Percentiles rank a stretch among this genome's conserved stretches.
These are phyloP conservation scores for Ambrosiella cleistominuta DNA, from an alignment of 2,329 filamentous ascomycete species.

Conservation along the genomic window DNA sequence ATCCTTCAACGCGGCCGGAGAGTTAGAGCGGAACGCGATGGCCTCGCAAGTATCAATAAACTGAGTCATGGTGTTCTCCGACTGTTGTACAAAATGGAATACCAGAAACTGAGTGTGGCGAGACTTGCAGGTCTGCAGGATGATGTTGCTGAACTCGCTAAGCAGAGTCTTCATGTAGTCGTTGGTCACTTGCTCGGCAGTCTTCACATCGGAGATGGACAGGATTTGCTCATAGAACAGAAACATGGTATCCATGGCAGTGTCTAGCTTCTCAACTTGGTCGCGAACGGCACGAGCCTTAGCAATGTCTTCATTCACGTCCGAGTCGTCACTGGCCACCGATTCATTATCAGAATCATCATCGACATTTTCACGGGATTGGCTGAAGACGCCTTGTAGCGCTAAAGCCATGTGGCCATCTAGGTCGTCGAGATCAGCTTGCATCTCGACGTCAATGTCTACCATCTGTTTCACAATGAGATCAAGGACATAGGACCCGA, in stretches of 20 bases:
- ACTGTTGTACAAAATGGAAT: constrained; percentile 83
- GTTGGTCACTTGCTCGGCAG: constrained; percentile 25
- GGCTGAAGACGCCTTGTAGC: constrained; percentile 23
- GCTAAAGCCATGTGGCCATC: constrained; percentile 73
- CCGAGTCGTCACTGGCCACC: constrained; percentile 49
- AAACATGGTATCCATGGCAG: constrained; percentile 76
- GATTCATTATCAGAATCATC: constrained; percentile 54
- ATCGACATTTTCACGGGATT: constrained; percentile 27
- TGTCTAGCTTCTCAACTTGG: constrained; percentile 81
- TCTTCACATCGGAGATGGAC: constrained; percentile 45
- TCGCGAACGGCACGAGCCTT: constrained; percentile 57
- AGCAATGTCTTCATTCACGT: constrained; percentile 37
- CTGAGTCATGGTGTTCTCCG: constrained; percentile 56
- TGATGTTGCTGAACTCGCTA: constrained; percentile 69
- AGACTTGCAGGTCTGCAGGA: constrained; percentile 79
- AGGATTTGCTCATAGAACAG: constrained; percentile 63
- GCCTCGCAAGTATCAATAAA: constrained; percentile 29
- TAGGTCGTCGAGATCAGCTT: constrained; percentile 79
- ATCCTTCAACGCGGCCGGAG: constrained; percentile 58
- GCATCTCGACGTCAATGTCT: constrained; percentile 89
- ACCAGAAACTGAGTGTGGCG: constrained; percentile 89
- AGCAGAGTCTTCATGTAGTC: constrained; percentile 58
- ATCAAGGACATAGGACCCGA: constrained; percentile 65
- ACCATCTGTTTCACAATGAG: constrained; percentile 74
- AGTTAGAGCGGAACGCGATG: constrained; percentile 36